Evolutionary conservation across 148 eudicot genomes (phyloP).

Genomic region (Mesembryanthemum crystallinum): DNA sequence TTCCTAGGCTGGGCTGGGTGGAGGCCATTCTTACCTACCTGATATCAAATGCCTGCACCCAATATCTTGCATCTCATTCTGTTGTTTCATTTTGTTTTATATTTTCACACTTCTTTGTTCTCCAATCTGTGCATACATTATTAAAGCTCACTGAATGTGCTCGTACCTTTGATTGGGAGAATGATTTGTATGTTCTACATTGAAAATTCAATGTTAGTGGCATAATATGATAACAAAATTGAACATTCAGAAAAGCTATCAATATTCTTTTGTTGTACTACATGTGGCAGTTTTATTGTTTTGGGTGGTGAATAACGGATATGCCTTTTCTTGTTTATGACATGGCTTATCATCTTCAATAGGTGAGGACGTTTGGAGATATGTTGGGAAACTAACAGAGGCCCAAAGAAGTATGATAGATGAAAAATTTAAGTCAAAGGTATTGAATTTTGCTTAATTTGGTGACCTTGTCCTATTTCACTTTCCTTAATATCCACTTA

Average conservation of each 20-base stretch:
- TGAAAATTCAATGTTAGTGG: neutral
- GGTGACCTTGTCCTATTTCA: neutral
- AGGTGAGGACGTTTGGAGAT: conserved; percentile 99
- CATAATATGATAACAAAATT: neutral
- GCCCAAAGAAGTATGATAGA: conserved; percentile 97
- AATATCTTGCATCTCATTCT: too few species aligned
- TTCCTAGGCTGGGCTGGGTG: too few species aligned
- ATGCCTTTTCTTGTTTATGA: neutral
- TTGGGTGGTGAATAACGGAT: neutral
- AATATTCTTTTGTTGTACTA: neutral
- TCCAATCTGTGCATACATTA: neutral
- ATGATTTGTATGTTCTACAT: neutral
- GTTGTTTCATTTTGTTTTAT: neutral
- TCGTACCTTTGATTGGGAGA: neutral
- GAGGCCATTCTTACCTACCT: too few species aligned
- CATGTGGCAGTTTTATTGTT: neutral
- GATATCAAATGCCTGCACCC: too few species aligned
- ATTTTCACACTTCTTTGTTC: neutral
- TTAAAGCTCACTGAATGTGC: neutral
- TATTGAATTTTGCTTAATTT: conserved; percentile 20
- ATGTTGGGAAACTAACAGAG: conserved; percentile 84
- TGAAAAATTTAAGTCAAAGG: conserved; percentile 96
- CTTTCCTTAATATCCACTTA: neutral
- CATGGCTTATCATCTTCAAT: neutral
- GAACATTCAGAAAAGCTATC: neutral